These are phyloP conservation scores for Calycina herbarum DNA, from an alignment of 2,329 filamentous ascomycete genomes.

Conservation along the genomic window DNA sequence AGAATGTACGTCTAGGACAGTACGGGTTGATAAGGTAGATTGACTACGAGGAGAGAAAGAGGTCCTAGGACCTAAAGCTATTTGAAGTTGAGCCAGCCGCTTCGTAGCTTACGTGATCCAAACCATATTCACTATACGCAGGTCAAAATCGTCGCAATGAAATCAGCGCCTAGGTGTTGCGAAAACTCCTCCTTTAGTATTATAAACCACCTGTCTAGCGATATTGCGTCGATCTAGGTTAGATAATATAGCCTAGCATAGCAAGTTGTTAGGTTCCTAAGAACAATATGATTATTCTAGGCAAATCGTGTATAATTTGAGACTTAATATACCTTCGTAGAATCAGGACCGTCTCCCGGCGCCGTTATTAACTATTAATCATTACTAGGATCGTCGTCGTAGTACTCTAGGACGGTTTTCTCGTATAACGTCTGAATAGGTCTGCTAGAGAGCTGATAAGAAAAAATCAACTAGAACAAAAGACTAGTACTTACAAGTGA, in stretches of 20 bases:
- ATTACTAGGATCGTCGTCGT: constrained; percentile 15
- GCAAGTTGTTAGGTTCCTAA: neutral
- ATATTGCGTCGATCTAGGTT: constrained; percentile 3
- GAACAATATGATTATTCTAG: neutral
- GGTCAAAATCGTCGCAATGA: too few relatives aligned
- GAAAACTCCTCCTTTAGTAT: too few relatives aligned
- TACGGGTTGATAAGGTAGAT: too few relatives aligned
- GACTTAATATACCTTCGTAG: neutral
- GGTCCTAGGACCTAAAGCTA: too few relatives aligned
- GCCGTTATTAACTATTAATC: constrained; percentile 13
- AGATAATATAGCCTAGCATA: constrained; percentile 19
- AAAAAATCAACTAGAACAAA: constrained; percentile 12
- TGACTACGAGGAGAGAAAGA: too few relatives aligned
- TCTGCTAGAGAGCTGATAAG: constrained; percentile 19
- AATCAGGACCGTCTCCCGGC: neutral
- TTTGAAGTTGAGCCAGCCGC: too few relatives aligned
- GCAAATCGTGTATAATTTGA: neutral
- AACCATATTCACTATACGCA: too few relatives aligned
- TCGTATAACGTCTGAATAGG: constrained; percentile 15
- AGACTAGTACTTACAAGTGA: constrained; percentile 19
- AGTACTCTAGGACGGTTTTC: constrained; percentile 15
- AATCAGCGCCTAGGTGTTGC: too few relatives aligned
- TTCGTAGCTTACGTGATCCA: too few relatives aligned
- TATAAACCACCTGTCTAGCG: too few relatives aligned
- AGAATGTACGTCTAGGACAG: too few relatives aligned